Evolutionary conservation across 352 stramenopile species (phyloP), one percentile per base, ranked within the genome.

Genomic region (Phytophthora quininea): DNA sequence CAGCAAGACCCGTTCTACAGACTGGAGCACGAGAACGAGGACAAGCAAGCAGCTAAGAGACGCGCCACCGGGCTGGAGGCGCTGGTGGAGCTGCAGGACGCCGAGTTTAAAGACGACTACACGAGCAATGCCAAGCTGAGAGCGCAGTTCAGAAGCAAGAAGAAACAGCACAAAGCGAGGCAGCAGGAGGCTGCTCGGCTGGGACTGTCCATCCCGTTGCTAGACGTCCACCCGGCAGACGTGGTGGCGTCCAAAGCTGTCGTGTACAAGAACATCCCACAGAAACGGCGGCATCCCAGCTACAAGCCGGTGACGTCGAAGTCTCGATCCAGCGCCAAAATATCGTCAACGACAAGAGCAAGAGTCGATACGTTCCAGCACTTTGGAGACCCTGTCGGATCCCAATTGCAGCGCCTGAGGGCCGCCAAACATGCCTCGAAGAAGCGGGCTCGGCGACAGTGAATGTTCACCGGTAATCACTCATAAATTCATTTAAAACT

Each of bases 1-100:
- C 72, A 69, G 12, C 60, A 64, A 4, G 88, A 97, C 45, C 82
- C 88, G 27, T 96, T 97, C 54, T 86, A 86, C 33, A 67, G 74
- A 24, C 64, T 97, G 7, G 83, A 97, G 58, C 88, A 97, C 60
- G 88, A 93, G 43, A 72, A 88, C 1, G 70, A 89, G 38, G 88
- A 97, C 74, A 79, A 82, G 32, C 46, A 59, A 31, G 70, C 70
- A 11, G 86, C 84, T 1, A 68, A 71, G 38, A 71, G 90, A 38
- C 74, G 80, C 10, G 75, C 77, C 11, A 56, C 62, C 8, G 76
- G 82, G 0, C 63, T 96, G 5, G 71, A 88, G 11, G 75, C 69
- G 7, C 70, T 97, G n/a, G 31, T 85, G 24, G 45, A 82, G 29
- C 57, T 89, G 43, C 78, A 93, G 59, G 80, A 95, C 31, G 67